Evolutionary conservation across 2,329 filamentous ascomycete genomes (phyloP).

Genomic region (Hymenoscyphus occultus): DNA sequence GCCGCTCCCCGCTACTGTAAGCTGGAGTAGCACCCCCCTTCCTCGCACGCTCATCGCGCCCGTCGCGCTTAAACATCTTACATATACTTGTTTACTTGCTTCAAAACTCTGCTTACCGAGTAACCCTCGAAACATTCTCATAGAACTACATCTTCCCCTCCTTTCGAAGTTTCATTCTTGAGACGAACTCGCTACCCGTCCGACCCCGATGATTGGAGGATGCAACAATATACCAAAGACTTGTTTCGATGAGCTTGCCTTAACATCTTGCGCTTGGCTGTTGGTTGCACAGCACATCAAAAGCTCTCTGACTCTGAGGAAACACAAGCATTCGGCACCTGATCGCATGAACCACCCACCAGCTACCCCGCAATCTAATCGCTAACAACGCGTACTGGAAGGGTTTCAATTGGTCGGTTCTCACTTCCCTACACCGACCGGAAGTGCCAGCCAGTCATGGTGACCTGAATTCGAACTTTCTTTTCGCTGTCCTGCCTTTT

Average conservation of each 20-base stretch:
- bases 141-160: not conserved
- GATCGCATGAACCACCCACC: not conserved
- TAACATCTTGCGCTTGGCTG: not conserved
- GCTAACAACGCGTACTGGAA: not conserved
- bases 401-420: not conserved
- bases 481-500: not conserved
- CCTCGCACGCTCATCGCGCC: not conserved
- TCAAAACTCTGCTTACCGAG: not conserved
- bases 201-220: not conserved
- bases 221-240: not conserved
- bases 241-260: not conserved
- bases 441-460: not conserved
- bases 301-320: not conserved
- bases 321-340: not conserved
- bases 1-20: not conserved
- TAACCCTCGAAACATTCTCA: not conserved
- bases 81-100: not conserved
- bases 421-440: not conserved
- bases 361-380: slow-evolving; percentile 1
- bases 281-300: not conserved
- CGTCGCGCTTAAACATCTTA: not conserved
- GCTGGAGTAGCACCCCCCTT: not conserved
- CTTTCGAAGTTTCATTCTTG: not conserved
- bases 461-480: not conserved
- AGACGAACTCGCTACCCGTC: not conserved